Evolutionary conservation across 108 stramenopile genomes (phyloP), one percentile per base, ranked within the genome.

Genomic region (Nitzschia inconspicua): DNA sequence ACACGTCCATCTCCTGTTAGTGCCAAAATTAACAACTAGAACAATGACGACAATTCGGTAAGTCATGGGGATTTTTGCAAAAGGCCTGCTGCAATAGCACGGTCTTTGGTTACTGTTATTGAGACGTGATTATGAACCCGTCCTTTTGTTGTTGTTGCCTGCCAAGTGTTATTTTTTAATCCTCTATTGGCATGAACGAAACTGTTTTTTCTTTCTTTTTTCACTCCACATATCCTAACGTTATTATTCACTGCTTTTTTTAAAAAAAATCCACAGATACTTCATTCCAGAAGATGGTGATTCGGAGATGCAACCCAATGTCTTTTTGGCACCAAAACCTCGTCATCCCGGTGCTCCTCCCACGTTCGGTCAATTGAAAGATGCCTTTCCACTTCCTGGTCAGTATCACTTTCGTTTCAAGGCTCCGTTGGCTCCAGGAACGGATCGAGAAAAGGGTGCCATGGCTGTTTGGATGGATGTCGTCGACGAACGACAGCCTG

Each of bases 321-420:
- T 97, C 63, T 97, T 95, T 60, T 66, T 94, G 16, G 86, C 86
- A 36, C 84, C 92, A 18, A 93, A 93, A 57, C 70, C 92, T 8
- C 74, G 72, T 24, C 82, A 86, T 30, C 69, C 79, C 9, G 84
- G 84, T 7, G 68, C 71, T 49, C 86, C 92, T 35, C 92, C 92
- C 0, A 67, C 88, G 19, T 78, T 97, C 26, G 79, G 77, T 35
- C 76, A 95, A 40, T 69, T 97, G 31, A 83, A 75, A 65, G 69
- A 77, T 48, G 60, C 89, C 64, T 97, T 97, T 73, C 97, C 97
- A 13, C 65, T 97, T 20, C 91, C 93, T 7, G 97, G 97, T 44
- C 77, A 70, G 10, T 97, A 94, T 72, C 97, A 97, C 71, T 97
- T 96, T 74, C 93, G 97, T 9, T 97, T 97, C 85, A 96, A 96